Base-by-base conservation (phyloP, 1,139 yeast species). In the Suhomyces bokatorum region DNA sequence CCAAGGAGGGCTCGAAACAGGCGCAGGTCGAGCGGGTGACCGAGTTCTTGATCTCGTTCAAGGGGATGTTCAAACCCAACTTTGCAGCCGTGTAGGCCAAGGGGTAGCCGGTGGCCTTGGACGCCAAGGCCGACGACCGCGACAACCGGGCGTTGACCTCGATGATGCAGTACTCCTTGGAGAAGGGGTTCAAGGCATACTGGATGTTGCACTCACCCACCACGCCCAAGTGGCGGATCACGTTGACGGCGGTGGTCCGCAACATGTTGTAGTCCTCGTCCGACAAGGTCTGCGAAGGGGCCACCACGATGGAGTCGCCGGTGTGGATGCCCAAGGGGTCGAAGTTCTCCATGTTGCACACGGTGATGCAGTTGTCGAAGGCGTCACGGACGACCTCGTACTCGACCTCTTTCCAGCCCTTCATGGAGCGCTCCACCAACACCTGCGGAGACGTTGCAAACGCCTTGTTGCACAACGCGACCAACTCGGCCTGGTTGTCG, bases 121-220 rank as follows among this genome's bases (percentile, higher is more conserved):
- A 93, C 40, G 99, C 99, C 61, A 93, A 79, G 48, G 99, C 99
- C 34, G 99, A 93, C 44, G 99, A 93, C 70, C 99, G 85, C 20
- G 98, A 91, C 62, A 93, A 79, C 76, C 99, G 87, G 44, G 99
- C 99, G 67, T 93, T 93, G 54, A 93, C 99, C 74, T 93, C 99
- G 67, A 93, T 93, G 57, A 93, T 89, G 72, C 99, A 87, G 74
- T 91, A 93, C 66, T 93, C 99, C 69, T 87, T 86, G 51, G 95
- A 85, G 71, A 82, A 81, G 56, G 99, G 98, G 66, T 93, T 89
- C 67, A 93, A 80, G 46, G 99, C 98, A 66, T 93, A 93, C 70
- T 93, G 99, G 62, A 93, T 89, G 76, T 93, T 93, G 80, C 99
- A 93, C 75, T 93, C 99, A 79, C 99, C 99, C 62, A 93, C 98